phyloP scores from a whole-genome alignment of 2,329 filamentous ascomycete species.

The Chrysosphaeria jannelii region DNA sequence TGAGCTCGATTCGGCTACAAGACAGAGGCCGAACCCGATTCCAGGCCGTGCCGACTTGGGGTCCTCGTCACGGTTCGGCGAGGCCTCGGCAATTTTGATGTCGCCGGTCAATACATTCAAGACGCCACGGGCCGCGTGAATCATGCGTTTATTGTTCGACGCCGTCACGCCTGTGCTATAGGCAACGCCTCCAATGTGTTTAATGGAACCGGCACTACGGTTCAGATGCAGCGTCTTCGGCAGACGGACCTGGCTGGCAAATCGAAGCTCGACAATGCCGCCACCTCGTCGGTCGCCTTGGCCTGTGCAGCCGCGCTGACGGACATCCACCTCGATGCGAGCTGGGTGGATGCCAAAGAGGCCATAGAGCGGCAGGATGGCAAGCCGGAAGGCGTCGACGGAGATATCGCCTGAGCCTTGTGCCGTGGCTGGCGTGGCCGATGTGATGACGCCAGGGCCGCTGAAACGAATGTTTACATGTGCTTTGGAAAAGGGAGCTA shows the following conservation, averaged over 20 bases:
- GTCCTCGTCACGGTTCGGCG: conserved; percentile 21
- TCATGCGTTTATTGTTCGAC: conserved; percentile 85
- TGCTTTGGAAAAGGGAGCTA: conserved; percentile 79
- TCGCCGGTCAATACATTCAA: conserved; percentile 67
- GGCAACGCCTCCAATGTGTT: conserved; percentile 70
- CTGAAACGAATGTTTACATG: conserved; percentile 74
- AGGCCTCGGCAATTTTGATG: conserved; percentile 47
- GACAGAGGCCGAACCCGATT: conserved; percentile 67
- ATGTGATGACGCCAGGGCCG: conserved; percentile 78
- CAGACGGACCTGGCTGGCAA: conserved; percentile 73
- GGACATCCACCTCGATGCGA: conserved; percentile 59
- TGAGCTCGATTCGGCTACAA: conserved; percentile 78
- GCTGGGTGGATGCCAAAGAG: conserved; percentile 59
- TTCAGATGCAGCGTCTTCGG: conserved; percentile 80
- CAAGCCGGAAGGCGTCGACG: conserved; percentile 78
- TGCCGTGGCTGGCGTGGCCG: conserved; percentile 31
- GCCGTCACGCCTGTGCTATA: conserved; percentile 80
- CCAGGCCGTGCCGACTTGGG: conserved; percentile 31
- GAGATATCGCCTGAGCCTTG: conserved; percentile 30
- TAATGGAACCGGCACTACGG: conserved; percentile 56
- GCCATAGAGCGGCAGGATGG: conserved; percentile 66
- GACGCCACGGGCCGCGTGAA: conserved; percentile 61
- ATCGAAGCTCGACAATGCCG: conserved; percentile 76
- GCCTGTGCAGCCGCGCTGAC: conserved; percentile 52
- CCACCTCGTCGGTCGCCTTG: conserved; percentile 50